phyloP scores from a whole-genome alignment of 2,329 filamentous ascomycete genomes.

The Scedosporium boydii region DNA sequence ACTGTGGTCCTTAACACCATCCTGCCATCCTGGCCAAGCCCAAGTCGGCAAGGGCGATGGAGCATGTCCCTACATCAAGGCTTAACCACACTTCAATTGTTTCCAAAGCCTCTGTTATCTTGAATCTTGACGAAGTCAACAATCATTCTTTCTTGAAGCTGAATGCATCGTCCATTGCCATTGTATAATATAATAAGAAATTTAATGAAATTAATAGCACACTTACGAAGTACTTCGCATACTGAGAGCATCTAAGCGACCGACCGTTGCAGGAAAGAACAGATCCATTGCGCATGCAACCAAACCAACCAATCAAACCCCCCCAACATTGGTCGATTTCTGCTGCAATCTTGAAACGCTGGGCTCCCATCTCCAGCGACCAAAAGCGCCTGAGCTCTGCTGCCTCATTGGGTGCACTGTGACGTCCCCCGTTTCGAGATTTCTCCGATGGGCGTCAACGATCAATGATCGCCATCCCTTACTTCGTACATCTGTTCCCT shows the following conservation, averaged over 20 bases:
- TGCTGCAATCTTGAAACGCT: constrained; percentile 36
- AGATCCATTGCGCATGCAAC: not conserved
- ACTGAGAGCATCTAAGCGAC: not conserved
- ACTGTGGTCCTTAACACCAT: not conserved
- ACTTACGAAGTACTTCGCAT: no score
- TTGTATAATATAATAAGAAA: not conserved
- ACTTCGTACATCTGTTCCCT: not conserved
- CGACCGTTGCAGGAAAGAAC: not conserved
- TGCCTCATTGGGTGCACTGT: constrained; percentile 12
- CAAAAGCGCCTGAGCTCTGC: constrained; percentile 2
- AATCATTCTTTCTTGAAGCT: no score
- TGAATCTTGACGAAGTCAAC: no score
- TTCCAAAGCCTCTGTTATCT: no score
- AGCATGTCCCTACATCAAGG: no score
- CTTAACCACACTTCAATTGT: no score
- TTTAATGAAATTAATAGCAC: not conserved
- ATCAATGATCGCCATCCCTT: not conserved
- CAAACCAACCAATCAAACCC: not conserved
- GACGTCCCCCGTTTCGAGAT: constrained; percentile 19
- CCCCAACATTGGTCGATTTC: constrained; percentile 10
- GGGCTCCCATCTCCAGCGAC: constrained; percentile 11
- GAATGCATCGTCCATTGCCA: not conserved
- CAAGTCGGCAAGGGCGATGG: no score
- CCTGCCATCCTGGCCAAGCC: not conserved
- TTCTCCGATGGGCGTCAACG: not conserved